These are phyloP conservation scores for Eutypa lata DNA, from an alignment of 2,329 filamentous ascomycete species.

Conservation along the genomic window DNA sequence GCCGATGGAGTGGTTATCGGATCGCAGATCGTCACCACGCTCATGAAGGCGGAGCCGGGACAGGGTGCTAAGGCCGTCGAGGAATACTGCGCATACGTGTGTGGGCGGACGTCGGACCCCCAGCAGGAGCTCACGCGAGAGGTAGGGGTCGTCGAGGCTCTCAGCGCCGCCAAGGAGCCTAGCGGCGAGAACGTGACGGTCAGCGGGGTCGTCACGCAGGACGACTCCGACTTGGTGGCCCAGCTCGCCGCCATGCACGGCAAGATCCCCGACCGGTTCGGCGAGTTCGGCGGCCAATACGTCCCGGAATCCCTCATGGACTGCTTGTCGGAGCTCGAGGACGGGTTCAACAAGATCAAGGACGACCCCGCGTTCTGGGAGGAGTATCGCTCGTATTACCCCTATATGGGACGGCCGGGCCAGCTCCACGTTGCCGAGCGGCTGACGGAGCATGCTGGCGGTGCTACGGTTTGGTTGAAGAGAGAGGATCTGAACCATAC, in stretches of 20 bases:
- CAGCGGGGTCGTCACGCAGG: constrained; percentile 60
- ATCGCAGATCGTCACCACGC: constrained; percentile 84
- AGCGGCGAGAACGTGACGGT: constrained; percentile 61
- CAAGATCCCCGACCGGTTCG: constrained; percentile 81
- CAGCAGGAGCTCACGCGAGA: constrained; percentile 53
- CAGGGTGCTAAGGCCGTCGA: constrained; percentile 70
- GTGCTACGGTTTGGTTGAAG: constrained; percentile 97
- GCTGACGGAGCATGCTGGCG: constrained; percentile 82
- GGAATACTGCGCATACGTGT: constrained; percentile 76
- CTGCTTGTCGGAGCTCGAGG: constrained; percentile 85
- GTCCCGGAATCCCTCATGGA: constrained; percentile 98
- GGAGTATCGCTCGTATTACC: constrained; percentile 92
- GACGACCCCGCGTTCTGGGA: constrained; percentile 94
- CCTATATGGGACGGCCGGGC: constrained; percentile 93
- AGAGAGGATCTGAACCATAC: constrained; percentile 97
- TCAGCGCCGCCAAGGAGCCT: constrained; percentile 58
- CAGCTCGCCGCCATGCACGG: constrained; percentile 81
- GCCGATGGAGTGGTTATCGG: constrained; percentile 96
- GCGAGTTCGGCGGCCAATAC: constrained; percentile 95
- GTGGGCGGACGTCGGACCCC: constrained; percentile 40
- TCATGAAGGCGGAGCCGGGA: constrained; percentile 66
- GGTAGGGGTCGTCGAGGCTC: constrained; percentile 67
- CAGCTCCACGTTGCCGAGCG: constrained; percentile 86
- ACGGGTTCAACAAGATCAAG: constrained; percentile 82
- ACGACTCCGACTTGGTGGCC: constrained; percentile 65